phyloP scores from a whole-genome alignment of 352 stramenopile species.

The Halophytophthora batemanensis region DNA sequence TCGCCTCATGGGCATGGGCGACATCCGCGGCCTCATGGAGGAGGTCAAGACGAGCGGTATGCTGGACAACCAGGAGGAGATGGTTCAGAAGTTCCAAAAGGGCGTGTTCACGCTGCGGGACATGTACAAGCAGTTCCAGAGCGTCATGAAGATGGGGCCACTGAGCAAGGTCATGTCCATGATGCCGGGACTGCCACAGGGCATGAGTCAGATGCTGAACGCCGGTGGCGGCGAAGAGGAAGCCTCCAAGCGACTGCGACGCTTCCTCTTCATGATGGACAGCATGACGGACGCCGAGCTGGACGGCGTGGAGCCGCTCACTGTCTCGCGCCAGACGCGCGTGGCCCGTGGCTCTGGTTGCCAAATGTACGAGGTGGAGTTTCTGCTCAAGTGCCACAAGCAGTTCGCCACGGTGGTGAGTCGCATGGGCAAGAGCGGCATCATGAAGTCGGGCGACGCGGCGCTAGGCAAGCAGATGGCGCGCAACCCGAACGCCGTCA shows the following conservation, averaged over 20 bases:
- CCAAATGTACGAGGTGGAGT: slow-evolving; percentile 85
- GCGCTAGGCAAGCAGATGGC: slow-evolving; percentile 92
- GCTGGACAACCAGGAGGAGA: slow-evolving; percentile 94
- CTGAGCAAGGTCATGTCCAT: slow-evolving; percentile 98
- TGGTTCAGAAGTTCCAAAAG: slow-evolving; percentile 96
- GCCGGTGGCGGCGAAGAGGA: slow-evolving; percentile 91
- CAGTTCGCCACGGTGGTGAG: slow-evolving; percentile 93
- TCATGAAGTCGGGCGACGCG: slow-evolving; percentile 90
- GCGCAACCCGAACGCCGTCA: slow-evolving; percentile 95
- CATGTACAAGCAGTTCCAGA: slow-evolving; percentile 99
- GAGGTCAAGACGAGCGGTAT: slow-evolving; percentile 91
- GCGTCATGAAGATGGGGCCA: slow-evolving; percentile 97
- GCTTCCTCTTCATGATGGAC: slow-evolving; percentile 99
- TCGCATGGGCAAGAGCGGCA: slow-evolving; percentile 96
- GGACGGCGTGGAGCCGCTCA: slow-evolving; percentile 86
- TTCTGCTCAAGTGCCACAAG: slow-evolving; percentile 96
- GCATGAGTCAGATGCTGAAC: slow-evolving; percentile 89
- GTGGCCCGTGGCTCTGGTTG: slow-evolving; percentile 92
- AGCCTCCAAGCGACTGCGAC: slow-evolving; percentile 90
- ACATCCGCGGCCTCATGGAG: slow-evolving; percentile 95
- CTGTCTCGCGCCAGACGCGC: slow-evolving; percentile 68
- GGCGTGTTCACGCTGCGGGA: slow-evolving; percentile 97
- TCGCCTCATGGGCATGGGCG: slow-evolving; percentile 97
- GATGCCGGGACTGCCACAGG: slow-evolving; percentile 94
- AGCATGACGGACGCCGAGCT: slow-evolving; percentile 97